phyloP scores from a whole-genome alignment of 2,329 filamentous ascomycete species.

The Cordyceps sp. region DNA sequence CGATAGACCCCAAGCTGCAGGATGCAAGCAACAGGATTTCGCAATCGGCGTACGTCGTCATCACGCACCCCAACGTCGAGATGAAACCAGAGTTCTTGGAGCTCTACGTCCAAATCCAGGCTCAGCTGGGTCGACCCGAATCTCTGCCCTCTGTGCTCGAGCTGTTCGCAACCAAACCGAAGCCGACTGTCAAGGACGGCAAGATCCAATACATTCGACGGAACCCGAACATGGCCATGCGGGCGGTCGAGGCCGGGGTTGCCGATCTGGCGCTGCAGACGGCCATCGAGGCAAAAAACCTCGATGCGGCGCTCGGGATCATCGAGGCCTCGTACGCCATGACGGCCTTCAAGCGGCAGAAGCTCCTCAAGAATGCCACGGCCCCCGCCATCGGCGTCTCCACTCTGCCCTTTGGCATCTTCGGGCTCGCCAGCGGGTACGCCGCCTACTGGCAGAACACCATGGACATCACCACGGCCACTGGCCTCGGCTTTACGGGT shows the following conservation, averaged over 20 bases:
- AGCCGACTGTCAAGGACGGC: slow-evolving; percentile 43
- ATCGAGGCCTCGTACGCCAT: slow-evolving; percentile 53
- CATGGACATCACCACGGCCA: slow-evolving; percentile 63
- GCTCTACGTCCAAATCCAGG: slow-evolving; percentile 62
- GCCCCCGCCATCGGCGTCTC: slow-evolving; percentile 39
- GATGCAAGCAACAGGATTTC: slow-evolving; percentile 36
- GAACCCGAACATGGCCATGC: slow-evolving; percentile 51
- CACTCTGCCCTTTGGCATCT: slow-evolving; percentile 51
- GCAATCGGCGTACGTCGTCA: slow-evolving; percentile 47
- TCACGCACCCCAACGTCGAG: slow-evolving; percentile 61
- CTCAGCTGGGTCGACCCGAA: slow-evolving; percentile 53
- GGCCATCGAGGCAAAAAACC: slow-evolving; percentile 63
- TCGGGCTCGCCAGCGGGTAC: slow-evolving; percentile 44
- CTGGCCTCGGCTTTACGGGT: slow-evolving; percentile 61
- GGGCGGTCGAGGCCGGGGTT: slow-evolving; percentile 54
- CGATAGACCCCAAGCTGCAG: slow-evolving; percentile 18
- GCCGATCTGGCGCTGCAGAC: slow-evolving; percentile 61
- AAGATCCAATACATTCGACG: slow-evolving; percentile 42
- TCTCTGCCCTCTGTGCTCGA: slow-evolving; percentile 66
- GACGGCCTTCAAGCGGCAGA: slow-evolving; percentile 48
- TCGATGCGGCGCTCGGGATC: slow-evolving; percentile 62
- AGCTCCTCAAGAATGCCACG: slow-evolving; percentile 47
- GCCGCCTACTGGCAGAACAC: slow-evolving; percentile 35
- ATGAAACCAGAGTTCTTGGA: slow-evolving; percentile 59
- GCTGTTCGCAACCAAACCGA: slow-evolving; percentile 71